Percentiles rank a stretch among this genome's conserved stretches.
phyloP scores from a whole-genome alignment of 2,329 filamentous ascomycete species.

The Cercospora brassicicola region DNA sequence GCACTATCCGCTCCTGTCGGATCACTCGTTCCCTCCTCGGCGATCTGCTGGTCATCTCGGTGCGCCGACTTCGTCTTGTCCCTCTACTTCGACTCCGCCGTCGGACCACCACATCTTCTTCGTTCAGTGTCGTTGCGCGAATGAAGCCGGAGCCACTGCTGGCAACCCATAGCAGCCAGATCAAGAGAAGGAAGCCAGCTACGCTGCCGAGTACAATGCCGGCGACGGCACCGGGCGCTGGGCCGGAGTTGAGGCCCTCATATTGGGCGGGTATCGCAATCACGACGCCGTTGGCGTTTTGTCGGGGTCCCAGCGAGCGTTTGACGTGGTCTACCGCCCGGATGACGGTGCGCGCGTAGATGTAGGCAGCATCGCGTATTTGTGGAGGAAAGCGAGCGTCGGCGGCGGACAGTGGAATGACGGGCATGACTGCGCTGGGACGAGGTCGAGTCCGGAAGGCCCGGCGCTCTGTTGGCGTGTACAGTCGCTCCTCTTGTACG shows the following conservation, averaged over 20 bases:
- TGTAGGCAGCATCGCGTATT: constrained; percentile 16
- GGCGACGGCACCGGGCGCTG: constrained; percentile 57
- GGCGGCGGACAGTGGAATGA: constrained; percentile 9
- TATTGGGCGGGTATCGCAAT: constrained; percentile 52
- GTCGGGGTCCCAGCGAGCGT: constrained; percentile 22
- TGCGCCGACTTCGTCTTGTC: constrained; percentile 29
- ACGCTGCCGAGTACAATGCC: constrained; percentile 61
- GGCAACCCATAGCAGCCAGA: constrained; percentile 53
- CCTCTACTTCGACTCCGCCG: constrained; percentile 33
- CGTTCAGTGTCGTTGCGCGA: constrained; percentile 30
- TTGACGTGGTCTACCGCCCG: constrained; percentile 15
- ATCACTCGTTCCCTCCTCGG: constrained; percentile 36
- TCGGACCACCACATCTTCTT: constrained; percentile 38
- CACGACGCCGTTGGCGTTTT: constrained; percentile 21
- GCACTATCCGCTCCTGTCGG: constrained; percentile 39
- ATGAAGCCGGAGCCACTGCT: constrained; percentile 37
- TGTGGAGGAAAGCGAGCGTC: constrained; percentile 35
- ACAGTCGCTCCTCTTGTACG: neutral
- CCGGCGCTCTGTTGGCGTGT: neutral
- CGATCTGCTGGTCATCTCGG: constrained; percentile 38
- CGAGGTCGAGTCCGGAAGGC: neutral
- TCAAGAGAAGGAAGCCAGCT: constrained; percentile 54
- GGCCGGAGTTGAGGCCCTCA: constrained; percentile 53
- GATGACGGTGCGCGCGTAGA: constrained; percentile 5
- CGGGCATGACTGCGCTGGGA: constrained; percentile 17